Evolutionary conservation across 257 asterid species (phyloP).

Genomic region (Linaria vulgaris): DNA sequence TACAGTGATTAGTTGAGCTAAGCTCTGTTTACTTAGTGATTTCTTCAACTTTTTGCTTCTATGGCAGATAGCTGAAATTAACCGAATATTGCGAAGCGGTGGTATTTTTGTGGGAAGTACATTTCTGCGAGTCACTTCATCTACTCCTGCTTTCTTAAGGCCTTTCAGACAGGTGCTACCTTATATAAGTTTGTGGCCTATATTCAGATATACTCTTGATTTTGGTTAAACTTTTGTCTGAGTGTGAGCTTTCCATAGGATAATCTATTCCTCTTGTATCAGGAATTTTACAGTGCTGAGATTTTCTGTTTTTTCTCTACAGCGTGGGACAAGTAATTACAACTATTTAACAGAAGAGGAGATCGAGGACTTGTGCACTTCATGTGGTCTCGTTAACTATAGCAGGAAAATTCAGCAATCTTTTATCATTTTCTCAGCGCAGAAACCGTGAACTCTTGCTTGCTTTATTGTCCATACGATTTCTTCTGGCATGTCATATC

Average conservation of each 20-base stretch:
- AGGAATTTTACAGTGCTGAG: not conserved
- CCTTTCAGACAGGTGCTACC: slow-evolving; percentile 61
- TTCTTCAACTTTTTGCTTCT: slow-evolving; percentile 13
- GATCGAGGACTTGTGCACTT: slow-evolving; percentile 74
- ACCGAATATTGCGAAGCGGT: slow-evolving; percentile 75
- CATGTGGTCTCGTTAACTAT: slow-evolving; percentile 80
- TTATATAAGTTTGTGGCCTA: not conserved
- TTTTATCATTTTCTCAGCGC: slow-evolving; percentile 86
- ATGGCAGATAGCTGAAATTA: slow-evolving; percentile 82
- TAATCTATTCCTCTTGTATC: not conserved
- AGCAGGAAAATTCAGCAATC: slow-evolving; percentile 61
- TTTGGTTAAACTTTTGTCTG: not conserved
- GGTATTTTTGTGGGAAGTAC: slow-evolving; percentile 91
- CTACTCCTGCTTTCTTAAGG: slow-evolving; percentile 67
- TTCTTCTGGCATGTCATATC: slow-evolving; percentile 1
- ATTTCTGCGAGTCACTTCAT: slow-evolving; percentile 70
- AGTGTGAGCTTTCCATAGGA: too few relatives aligned
- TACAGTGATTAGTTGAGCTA: not conserved
- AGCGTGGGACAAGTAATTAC: slow-evolving; percentile 48
- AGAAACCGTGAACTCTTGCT: slow-evolving; percentile 54
- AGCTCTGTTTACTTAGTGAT: slow-evolving; percentile 10
- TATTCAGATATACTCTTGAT: not conserved
- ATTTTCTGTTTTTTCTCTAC: slow-evolving; percentile 22
- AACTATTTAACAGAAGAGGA: slow-evolving; percentile 66
- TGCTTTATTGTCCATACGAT: not conserved